Conservation (phyloP, 2,329 filamentous ascomycete genomes). For the Penicillium sp. region DNA sequence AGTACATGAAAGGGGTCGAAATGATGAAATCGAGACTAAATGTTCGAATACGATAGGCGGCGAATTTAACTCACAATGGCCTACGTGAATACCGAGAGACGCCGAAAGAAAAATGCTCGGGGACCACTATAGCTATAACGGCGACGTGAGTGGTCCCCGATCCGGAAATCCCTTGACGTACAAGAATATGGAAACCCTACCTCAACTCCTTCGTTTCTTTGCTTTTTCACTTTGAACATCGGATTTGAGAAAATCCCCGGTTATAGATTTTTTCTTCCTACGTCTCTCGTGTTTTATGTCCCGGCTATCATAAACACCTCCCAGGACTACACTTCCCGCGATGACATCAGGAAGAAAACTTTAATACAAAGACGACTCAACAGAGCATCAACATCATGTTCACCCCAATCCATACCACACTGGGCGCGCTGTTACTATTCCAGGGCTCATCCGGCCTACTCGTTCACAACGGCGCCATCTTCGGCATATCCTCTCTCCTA, state of each 20-base stretch:
- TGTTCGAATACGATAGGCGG: neutral
- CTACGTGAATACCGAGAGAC: neutral
- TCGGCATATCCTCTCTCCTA: conserved; percentile 50
- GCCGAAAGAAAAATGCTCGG: conserved; percentile 8
- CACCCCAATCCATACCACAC: conserved; percentile 50
- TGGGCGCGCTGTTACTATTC: conserved; percentile 51
- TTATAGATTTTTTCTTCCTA: neutral
- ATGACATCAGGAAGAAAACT: conserved; percentile 13
- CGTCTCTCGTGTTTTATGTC: neutral
- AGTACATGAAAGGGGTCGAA: neutral
- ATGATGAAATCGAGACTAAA: neutral
- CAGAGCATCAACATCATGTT: conserved; percentile 41
- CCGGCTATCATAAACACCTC: neutral
- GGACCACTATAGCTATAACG: conserved; percentile 13
- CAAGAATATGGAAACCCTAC: conserved; percentile 7
- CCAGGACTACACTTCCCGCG: neutral
- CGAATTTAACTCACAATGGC: neutral
- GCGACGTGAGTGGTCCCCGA: conserved; percentile 18
- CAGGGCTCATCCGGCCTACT: conserved; percentile 51
- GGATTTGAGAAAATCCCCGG: neutral
- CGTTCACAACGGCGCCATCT: conserved; percentile 50
- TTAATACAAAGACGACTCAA: conserved; percentile 1
- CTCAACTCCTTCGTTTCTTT: neutral
- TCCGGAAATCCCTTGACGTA: conserved; percentile 8
- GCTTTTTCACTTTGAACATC: neutral